phyloP scores from a whole-genome alignment of 2,329 filamentous ascomycete genomes.

The Aspergillus caelatus region DNA sequence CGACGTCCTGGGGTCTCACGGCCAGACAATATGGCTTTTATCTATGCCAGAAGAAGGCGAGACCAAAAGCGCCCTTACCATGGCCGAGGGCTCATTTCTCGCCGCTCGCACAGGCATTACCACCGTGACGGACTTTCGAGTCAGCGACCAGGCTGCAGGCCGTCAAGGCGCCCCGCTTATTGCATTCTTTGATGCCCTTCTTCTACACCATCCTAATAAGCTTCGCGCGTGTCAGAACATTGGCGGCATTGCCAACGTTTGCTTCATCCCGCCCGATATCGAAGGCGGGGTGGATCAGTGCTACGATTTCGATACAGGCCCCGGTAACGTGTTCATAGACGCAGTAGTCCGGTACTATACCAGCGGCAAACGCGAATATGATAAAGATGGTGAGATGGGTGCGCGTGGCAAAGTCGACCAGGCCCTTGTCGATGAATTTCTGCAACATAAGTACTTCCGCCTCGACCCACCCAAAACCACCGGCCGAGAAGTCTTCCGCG shows the following conservation, averaged over 20 bases:
- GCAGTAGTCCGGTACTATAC: slow-evolving; percentile 59
- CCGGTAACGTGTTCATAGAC: slow-evolving; percentile 60
- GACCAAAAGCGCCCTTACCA: slow-evolving; percentile 54
- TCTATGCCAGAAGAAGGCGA: slow-evolving; percentile 55
- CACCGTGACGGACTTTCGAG: slow-evolving; percentile 60
- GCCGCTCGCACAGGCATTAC: slow-evolving; percentile 60
- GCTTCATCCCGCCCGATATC: slow-evolving; percentile 57
- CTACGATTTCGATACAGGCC: slow-evolving; percentile 60
- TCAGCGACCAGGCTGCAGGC: slow-evolving; percentile 60
- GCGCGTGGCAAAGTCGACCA: slow-evolving; percentile 54
- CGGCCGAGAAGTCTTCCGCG: slow-evolving; percentile 53
- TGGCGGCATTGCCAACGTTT: slow-evolving; percentile 63
- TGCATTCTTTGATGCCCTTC: slow-evolving; percentile 59
- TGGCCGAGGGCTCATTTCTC: slow-evolving; percentile 61
- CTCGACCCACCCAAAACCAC: slow-evolving; percentile 60
- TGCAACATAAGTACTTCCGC: slow-evolving; percentile 55
- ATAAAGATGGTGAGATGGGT: slow-evolving; percentile 56
- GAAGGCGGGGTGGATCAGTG: slow-evolving; percentile 39
- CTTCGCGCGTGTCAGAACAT: slow-evolving; percentile 64
- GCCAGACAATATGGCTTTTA: slow-evolving; percentile 61
- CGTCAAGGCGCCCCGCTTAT: slow-evolving; percentile 60
- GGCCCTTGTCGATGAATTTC: slow-evolving; percentile 55
- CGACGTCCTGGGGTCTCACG: slow-evolving; percentile 46
- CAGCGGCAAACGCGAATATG: slow-evolving; percentile 53
- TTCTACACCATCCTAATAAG: slow-evolving; percentile 60